Base-by-base conservation (phyloP, 176 grass and related monocot species). In the Rhynchospora breviuscula region DNA sequence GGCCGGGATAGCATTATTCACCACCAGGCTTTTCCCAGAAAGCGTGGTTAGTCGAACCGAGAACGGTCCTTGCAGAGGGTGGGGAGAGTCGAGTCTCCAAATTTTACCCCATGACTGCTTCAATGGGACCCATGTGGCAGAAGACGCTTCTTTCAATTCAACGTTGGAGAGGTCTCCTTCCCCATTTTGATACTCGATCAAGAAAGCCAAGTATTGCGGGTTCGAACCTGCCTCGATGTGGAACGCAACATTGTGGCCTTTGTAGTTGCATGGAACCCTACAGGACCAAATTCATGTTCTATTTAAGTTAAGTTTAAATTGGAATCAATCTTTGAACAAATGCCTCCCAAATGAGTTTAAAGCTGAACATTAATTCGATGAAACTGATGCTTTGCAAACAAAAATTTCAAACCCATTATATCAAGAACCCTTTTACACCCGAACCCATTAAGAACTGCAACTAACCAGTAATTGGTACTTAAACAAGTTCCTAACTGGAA, bases 141-240 rank as follows among this genome's bases (percentile, higher is more conserved):
- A 86, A 81, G 57, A 52, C 0, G 85, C 84, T 87, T 94, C 88
- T 86, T 90, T 92, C 0, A 97, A 67, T 60, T 97, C 92, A 31
- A 97, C 94, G 57, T 91, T 85, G 4, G 93, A 85, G 33, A 94
- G 92, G 87, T 97, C 92, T 61, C 94, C 94, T 89, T 97, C 92
- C 79, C 92, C 94, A 67, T 92, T 91, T 85, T 97, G 92, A 90
- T 94, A 94, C 94, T 94, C 92, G 4, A 94, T 89, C 10, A 97
- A 85, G 57, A 97, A 48, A 11, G 94, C 90, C 13, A 94, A 67
- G 90, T 94, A 92, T 1, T 88, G 82, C 2, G 90, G 90, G 88
- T 87, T 97, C 1, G 92, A 97, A 54, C 66, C 78, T 33, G 85
- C 60, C 81, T 97, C 85, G 14, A 97, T 87, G 67, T 88, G 90